phyloP scores from a whole-genome alignment of 2,329 filamentous ascomycete genomes.

The Colletotrichum lentis region DNA sequence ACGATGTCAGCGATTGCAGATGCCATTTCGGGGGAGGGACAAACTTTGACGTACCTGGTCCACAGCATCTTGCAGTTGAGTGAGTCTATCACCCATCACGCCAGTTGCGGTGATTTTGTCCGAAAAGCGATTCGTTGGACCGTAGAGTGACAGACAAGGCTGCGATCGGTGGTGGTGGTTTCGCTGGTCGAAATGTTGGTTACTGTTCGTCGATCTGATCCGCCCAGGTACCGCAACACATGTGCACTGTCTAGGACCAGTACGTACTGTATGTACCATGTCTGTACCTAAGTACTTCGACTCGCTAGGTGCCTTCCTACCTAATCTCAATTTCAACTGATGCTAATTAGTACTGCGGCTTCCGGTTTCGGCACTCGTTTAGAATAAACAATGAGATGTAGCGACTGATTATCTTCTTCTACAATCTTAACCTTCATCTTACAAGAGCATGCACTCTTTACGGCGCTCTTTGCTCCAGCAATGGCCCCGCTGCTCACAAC shows the following conservation, averaged over 20 bases:
- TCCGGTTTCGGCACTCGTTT: neutral
- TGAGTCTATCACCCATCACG: slow-evolving; percentile 77
- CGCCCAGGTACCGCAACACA: neutral
- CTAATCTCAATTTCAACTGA: slow-evolving; percentile 4
- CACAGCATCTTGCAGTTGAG: slow-evolving; percentile 84
- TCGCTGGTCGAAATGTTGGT: slow-evolving; percentile 7
- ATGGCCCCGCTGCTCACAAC: neutral
- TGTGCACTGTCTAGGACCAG: slow-evolving; percentile 4
- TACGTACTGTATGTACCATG: no score
- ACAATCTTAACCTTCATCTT: neutral
- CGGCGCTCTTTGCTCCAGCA: slow-evolving; percentile 3
- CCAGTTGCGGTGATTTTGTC: neutral
- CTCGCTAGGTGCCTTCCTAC: slow-evolving; percentile 20
- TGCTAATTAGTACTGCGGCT: neutral
- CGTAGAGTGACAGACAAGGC: slow-evolving; percentile 9
- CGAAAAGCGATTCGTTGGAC: neutral
- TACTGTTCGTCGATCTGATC: neutral
- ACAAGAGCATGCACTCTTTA: slow-evolving; percentile 18
- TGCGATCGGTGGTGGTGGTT: slow-evolving; percentile 1
- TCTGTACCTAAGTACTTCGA: neutral
- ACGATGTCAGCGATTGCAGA: slow-evolving; percentile 10
- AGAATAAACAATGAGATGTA: neutral
- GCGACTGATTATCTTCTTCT: neutral
- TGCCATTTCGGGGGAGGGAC: neutral
- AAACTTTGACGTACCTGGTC: slow-evolving; percentile 68